Evolutionary conservation across 352 stramenopile genomes (phyloP).

Genomic region (Pythium sukuiense): DNA sequence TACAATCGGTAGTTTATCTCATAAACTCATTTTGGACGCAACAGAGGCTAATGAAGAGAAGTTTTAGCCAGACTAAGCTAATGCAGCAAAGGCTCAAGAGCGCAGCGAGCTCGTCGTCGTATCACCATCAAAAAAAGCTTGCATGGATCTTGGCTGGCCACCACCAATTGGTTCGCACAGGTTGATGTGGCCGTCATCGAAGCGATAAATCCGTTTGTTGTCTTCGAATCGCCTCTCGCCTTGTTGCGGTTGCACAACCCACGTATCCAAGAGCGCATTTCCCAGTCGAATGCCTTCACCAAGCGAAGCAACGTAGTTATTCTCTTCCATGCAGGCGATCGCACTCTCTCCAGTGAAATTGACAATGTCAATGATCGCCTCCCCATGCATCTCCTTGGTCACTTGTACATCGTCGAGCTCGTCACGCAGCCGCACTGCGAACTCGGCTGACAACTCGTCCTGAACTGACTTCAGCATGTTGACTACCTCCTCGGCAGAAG

Average conservation of each 20-base stretch:
- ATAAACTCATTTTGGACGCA: no score
- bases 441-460: slow-evolving; percentile 23
- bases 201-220: slow-evolving; percentile 30
- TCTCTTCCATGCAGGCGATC: slow-evolving; percentile 26
- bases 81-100: neutral
- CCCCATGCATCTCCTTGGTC: neutral
- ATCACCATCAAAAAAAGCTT: neutral
- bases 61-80: neutral
- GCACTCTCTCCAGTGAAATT: slow-evolving; percentile 30
- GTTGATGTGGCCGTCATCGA: slow-evolving; percentile 34
- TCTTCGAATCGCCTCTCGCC: slow-evolving; percentile 31
- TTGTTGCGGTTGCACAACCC: slow-evolving; percentile 38
- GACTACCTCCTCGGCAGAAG: slow-evolving; percentile 32
- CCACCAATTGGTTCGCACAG: slow-evolving; percentile 26
- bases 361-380: neutral
- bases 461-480: slow-evolving; percentile 33
- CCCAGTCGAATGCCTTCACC: slow-evolving; percentile 38
- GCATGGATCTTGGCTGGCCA: neutral
- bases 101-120: neutral
- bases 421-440: slow-evolving; percentile 30
- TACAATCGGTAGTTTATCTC: neutral
- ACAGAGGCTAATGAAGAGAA: no score
- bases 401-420: slow-evolving; percentile 13
- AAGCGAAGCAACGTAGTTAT: slow-evolving; percentile 11
- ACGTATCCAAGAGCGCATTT: slow-evolving; percentile 39